Evolutionary conservation across 176 grass and related monocot species (phyloP), one percentile per base, ranked within the genome.

Genomic region (Oryza meridionalis): DNA sequence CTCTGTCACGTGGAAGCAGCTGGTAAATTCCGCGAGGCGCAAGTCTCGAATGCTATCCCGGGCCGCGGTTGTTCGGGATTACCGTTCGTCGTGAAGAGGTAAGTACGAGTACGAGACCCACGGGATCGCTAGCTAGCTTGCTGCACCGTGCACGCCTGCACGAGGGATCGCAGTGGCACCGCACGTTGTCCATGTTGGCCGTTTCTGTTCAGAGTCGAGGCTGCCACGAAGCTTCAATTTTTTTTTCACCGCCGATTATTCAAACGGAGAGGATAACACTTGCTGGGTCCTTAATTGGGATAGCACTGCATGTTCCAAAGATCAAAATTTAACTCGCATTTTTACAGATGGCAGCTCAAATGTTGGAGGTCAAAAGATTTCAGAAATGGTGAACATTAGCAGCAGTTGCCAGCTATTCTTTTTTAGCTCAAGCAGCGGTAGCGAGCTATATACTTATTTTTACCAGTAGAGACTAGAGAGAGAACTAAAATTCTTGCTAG

Each of bases 1-100:
- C 42, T 14, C 32, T 27, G 65, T 89, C 88, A 89, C 88, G 82
- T 85, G 88, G 42, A 82, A 77, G 37, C 46, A 17, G 46, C 64
- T 2, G 82, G 72, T 81, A 71, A 76, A 76, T 31, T 62, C 40
- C 16, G 11, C 55, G 58, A 24, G 58, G 21, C 58, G 58, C 3
- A 62, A 10, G 21, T 22, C 7, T 22, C 7, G 50, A 5, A 9
- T n/a, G 7, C 19, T n/a, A 68, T 26, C 19, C 50, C 65, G 32
- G 65, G 42, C 42, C 65, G 32, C 51, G 42, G 19, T 70, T 77
- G 76, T 72, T 90, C 45, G 71, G 53, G 53, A 72, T 86, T 69
- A 53, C 67, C 29, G 49, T 71, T 71, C 42, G 15, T 65, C n/a
- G 19, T 19, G 14, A n/a, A 21, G n/a, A 51, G 37, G 19, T 33